Base-by-base conservation (phyloP, 1,284 basidiomycete species). In the Leccinum fuscescens region DNA sequence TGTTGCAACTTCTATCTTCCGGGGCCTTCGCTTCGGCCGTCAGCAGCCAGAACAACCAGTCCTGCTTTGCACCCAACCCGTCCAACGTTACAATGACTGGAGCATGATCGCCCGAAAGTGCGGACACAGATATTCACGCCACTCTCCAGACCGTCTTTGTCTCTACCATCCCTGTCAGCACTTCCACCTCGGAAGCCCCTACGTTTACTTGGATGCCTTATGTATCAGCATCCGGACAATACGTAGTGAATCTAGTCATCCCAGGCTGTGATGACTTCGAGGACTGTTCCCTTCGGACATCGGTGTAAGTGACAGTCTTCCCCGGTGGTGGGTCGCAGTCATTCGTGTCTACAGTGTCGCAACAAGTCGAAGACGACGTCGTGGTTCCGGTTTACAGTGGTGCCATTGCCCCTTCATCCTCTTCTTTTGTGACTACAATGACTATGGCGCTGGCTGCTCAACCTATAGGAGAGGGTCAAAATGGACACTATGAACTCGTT, bases 161-260 rank as follows among this genome's bases (percentile, higher is more conserved):
- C 29, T 82, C 94, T 12, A 79, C 79, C 0, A 85, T 94, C 20
- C 71, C 81, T 48, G 87, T 90, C 48, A 87, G 85, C 20, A 89
- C 88, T 3, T 70, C 86, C 2, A 62, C 85, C 3, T 71, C 83
- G 0, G 73, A 82, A 48, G 82, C 83, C 15, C 92, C 94, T 9
- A 87, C 84, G 44, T 86, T 97, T 69, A 95, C 92, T 0, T 98
- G 94, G 87, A 83, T 86, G 74, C 93, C 96, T 0, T 94, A 93
- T 69, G 89, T 98, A 22, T 92, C 92, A 0, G 89, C 92, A 17
- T 84, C 92, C 2, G 97, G 94, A 42, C 79, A 86, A 63, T 99
- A 99, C 75, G 84, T 91, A 53, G 82, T 98, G 66, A 90, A 88
- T 74, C 73, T 98, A 58, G 82, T 92, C 61, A 83, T 96, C 27